A percentile compares a stretch with the other conserved stretches of the same genome.
Conservation (phyloP, 2,329 filamentous ascomycete species). For the Sporothrix curviconia region DNA sequence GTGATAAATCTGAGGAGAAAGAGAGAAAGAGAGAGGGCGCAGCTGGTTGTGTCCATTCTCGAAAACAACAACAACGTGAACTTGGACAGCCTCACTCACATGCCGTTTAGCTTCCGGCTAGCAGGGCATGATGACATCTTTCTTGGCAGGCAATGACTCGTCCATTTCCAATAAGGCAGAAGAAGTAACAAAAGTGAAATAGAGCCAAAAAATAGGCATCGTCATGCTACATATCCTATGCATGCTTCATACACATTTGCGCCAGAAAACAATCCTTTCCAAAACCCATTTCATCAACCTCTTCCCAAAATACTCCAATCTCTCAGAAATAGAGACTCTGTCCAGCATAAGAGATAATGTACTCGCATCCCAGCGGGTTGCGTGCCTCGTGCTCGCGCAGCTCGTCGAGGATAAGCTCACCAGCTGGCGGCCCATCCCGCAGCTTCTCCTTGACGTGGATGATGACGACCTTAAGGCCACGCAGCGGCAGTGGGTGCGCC, state of each 20-base stretch:
- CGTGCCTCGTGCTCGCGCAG: constrained; percentile 60
- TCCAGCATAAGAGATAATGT: constrained; percentile 63
- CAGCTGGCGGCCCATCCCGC: constrained; percentile 58
- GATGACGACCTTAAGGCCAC: constrained; percentile 72
- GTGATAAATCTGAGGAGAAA: too few species aligned
- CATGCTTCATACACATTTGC: background rate
- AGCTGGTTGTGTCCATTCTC: too few species aligned
- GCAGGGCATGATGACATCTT: too few species aligned
- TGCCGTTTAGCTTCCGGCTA: too few species aligned
- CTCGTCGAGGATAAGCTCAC: constrained; percentile 63
- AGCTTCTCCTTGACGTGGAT: constrained; percentile 92
- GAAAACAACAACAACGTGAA: too few species aligned
- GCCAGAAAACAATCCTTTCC: background rate
- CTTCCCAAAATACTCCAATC: background rate
- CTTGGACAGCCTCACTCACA: too few species aligned
- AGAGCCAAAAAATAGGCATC: background rate
- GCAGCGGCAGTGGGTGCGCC: constrained; percentile 43
- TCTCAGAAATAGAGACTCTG: constrained; percentile 49
- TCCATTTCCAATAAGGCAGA: too few species aligned
- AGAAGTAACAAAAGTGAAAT: too few species aligned
- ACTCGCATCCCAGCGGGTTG: constrained; percentile 68
- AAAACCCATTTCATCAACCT: too few species aligned
- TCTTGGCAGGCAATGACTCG: too few species aligned
- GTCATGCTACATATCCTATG: background rate
- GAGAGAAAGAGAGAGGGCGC: background rate